Conservation (phyloP, 2,329 filamentous ascomycete species). For the Fusarium sp. region DNA sequence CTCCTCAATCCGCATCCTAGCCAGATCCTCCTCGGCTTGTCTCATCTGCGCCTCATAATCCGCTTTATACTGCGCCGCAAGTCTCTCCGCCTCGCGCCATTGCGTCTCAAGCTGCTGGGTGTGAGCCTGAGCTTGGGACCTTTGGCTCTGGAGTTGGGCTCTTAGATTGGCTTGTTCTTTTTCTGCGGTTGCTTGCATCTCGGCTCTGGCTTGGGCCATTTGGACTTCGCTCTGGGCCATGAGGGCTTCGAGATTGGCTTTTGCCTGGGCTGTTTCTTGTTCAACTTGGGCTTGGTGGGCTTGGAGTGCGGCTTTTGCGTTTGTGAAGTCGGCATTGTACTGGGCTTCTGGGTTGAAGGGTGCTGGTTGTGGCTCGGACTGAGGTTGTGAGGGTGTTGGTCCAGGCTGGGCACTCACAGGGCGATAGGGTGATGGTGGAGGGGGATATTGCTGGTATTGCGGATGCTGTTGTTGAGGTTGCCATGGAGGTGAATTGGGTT, state of each 20-base stretch:
- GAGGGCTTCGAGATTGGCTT: neutral
- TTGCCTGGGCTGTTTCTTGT: neutral
- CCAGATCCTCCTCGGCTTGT: conserved; percentile 22
- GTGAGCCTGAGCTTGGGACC: conserved; percentile 5
- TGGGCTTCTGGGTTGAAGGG: neutral
- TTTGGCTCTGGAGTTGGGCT: neutral
- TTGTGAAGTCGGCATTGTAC: neutral
- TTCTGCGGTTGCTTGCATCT: neutral
- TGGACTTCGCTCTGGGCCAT: neutral
- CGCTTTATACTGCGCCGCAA: conserved; percentile 41
- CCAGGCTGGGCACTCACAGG: conserved; percentile 1
- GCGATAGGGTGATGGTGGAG: conserved; percentile 4
- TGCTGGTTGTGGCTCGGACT: neutral
- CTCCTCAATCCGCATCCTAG: conserved; percentile 11
- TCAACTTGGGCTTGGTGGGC: neutral
- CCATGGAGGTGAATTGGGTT: neutral
- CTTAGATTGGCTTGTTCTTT: neutral
- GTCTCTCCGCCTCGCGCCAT: conserved; percentile 38
- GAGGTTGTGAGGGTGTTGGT: neutral
- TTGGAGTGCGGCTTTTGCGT: neutral
- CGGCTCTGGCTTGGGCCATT: neutral
- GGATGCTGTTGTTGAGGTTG: conserved; percentile 1
- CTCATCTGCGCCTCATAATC: conserved; percentile 34
- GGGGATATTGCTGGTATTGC: conserved; percentile 19
- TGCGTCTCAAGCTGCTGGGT: conserved; percentile 32